These are phyloP conservation scores for Dactylellina cionopaga DNA, from an alignment of 2,329 filamentous ascomycete genomes.

Conservation along the genomic window DNA sequence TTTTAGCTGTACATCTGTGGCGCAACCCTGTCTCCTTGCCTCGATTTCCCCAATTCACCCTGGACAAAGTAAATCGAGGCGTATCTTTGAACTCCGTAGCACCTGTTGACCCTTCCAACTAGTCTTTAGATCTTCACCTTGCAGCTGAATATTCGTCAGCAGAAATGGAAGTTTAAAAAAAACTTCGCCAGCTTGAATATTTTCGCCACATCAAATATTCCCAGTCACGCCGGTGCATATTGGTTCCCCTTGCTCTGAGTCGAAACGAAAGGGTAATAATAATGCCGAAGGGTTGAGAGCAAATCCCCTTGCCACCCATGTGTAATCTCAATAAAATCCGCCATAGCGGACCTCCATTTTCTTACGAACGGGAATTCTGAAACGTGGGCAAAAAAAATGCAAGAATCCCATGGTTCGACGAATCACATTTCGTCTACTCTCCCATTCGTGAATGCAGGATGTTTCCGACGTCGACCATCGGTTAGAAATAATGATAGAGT, in stretches of 20 bases:
- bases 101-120: background rate
- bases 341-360: background rate
- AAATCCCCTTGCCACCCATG: constrained; percentile 18
- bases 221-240: no score
- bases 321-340: constrained; percentile 4
- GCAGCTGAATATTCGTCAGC: constrained; percentile 1
- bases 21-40: background rate
- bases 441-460: constrained; percentile 1
- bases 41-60: background rate
- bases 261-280: no score
- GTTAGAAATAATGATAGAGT: no score
- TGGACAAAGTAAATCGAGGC: constrained; percentile 14
- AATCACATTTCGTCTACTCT: constrained; percentile 11
- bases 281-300: no score
- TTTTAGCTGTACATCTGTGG: background rate
- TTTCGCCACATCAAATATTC: background rate
- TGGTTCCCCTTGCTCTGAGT: no score
- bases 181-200: no score
- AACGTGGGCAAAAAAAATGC: background rate
- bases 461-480: background rate
- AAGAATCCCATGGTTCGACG: constrained; percentile 2
- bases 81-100: background rate
- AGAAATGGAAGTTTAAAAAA: no score
- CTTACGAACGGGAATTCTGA: constrained; percentile 4
- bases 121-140: constrained; percentile 18